Evolutionary conservation across 2,329 filamentous ascomycete genomes (phyloP), one percentile per base, ranked within the genome.

Genomic region (Pseudogymnoascus pannorum): DNA sequence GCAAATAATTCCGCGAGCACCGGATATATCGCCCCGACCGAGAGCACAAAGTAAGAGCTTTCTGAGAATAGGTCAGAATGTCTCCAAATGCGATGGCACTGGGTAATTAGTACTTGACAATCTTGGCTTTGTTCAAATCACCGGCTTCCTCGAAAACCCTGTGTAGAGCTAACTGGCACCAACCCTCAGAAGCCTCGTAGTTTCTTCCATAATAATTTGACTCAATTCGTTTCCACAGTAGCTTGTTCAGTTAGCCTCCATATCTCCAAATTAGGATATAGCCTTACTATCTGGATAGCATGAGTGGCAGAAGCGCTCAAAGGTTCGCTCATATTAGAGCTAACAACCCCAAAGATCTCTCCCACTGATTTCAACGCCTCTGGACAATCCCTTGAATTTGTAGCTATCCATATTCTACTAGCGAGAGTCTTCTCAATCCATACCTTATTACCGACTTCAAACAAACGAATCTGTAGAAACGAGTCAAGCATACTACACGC

Each of bases 201-300:
- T 84, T 74, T 1, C 79, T 76, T 31, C 81, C 78, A 1, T 74
- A 74, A 64, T 83, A 84, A 12, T 78, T 77, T 1, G 77, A 73
- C 59, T 92, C 88, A n/a, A 89, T 78, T 24, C 80, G 82, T 73
- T 91, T 94, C 91, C 92, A 97, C 3, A 96, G 75, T 3, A 96
- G 73, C 88, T 93, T 63, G 9, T 4, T 14, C 0, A 54, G 20
- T 54, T 20, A 61, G 54, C 4, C n/a, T 26, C 18, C 16, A 20
- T 31, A 36, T 57, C 14, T 33, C 6, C 22, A 9, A 4, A 31
- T 22, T 26, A 16, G 62, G 58, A 54, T 26, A 57, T 26, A 5
- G 14, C 72, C 81, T 67, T 70, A 88, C 85, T 33, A 84, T 88
- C 66, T 90, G 87, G 5, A 83, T 82, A 33, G 87, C 86, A 64